Evolutionary conservation across 1,139 yeast genomes (phyloP), one percentile per base, ranked within the genome.

Genomic region (Candida buenavistaensis): DNA sequence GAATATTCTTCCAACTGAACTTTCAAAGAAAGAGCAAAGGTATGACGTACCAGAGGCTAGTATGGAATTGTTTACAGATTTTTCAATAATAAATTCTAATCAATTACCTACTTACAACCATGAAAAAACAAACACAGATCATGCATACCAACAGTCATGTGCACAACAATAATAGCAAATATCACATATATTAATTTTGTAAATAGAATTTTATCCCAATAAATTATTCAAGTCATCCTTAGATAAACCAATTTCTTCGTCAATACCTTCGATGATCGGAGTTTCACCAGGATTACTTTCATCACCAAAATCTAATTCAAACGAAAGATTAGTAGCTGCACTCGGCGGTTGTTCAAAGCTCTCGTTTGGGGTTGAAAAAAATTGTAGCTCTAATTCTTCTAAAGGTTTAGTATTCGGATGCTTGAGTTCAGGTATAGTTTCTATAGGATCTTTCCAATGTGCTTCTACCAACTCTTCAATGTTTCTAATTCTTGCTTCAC

Each of bases 1-100:
- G 40, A 75, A 78, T 43, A 62, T 81, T 14, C 60, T 83, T 32
- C 89, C 88, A 8, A 64, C 57, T 40, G 61, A 57, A 2, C 50
- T 63, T 27, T 49, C 46, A 28, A 53, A 46, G 28, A 57, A 56
- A 32, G 61, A 53, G 28, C 45, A 43, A n/a, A 58, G 27, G 47
- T 45, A 12, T 48, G 55, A 43, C 45, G 49, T 59, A 28, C 55
- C 60, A 1, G 65, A 59, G 26, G 71, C 66, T 19, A 71, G 68
- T 43, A 52, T 68, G 30, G 74, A 68, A 36, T 60, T 63, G 20
- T 54, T 65, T 16, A 57, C 72, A 6, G 75, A 72, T 36, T 74
- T 70, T 43, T 47, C 59, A 3, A 51, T 73, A 10, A 53, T 63
- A 2, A 46, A 52, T 5, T 44, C 42, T 8, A 44, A 47, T 5